phyloP scores from a whole-genome alignment of 495 filamentous ascomycete genomes.

The Oidiodendron maius region DNA sequence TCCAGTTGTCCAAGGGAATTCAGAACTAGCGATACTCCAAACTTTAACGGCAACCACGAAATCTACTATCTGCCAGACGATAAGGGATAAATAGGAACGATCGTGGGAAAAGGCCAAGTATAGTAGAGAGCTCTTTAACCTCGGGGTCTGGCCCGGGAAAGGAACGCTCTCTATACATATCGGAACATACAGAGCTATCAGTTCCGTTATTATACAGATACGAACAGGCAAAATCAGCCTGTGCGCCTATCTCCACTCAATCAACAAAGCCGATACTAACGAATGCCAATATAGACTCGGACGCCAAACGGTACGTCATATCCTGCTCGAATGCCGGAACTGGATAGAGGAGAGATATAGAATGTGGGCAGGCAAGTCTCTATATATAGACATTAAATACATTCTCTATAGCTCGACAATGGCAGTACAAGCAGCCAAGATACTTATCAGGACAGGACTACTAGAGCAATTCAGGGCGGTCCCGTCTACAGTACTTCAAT shows the following conservation, averaged over 20 bases:
- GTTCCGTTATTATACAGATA: constrained; percentile 26
- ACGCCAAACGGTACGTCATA: too few species aligned
- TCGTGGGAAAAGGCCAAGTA: constrained; percentile 12
- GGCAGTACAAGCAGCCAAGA: constrained; percentile 27
- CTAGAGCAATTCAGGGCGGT: constrained; percentile 23
- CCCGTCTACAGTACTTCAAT: constrained; percentile 10
- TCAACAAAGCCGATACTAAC: constrained; percentile 25
- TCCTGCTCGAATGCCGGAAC: too few species aligned
- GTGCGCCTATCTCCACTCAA: constrained; percentile 25
- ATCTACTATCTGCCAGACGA: constrained; percentile 11
- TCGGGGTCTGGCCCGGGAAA: constrained; percentile 12
- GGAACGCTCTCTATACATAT: constrained; percentile 12
- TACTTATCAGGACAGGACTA: constrained; percentile 24
- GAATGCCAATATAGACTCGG: too few species aligned
- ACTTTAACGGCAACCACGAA: constrained; percentile 12
- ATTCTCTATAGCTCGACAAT: constrained; percentile 24
- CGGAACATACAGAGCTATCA: constrained; percentile 20
- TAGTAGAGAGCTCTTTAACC: constrained; percentile 13
- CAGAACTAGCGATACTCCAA: constrained; percentile 10
- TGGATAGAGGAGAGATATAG: constrained; percentile 22
- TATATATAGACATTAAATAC: constrained; percentile 15
- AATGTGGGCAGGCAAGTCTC: constrained; percentile 23
- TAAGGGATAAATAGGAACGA: constrained; percentile 12
- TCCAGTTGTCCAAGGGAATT: background rate
- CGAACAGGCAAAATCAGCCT: constrained; percentile 29